Evolutionary conservation across 2,329 filamentous ascomycete species (phyloP), one percentile per base, ranked within the genome.

Genomic region (Colletotrichum sp.): DNA sequence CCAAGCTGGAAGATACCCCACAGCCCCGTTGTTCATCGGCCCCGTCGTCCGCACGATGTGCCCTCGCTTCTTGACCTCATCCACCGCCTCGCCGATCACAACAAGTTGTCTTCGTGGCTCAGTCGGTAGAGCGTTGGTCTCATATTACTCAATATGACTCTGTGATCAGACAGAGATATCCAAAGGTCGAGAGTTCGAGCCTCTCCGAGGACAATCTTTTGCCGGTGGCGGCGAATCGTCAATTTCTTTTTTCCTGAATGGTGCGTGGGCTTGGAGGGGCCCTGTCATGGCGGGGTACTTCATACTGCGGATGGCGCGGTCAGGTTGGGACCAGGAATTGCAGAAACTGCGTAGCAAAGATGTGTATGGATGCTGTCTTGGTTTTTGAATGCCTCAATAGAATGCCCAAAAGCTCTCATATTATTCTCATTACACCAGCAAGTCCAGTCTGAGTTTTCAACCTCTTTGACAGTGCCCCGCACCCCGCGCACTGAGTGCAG

Each of bases 91-190:
- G 13, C 26, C 26, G 18, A 66, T 24, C 39, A 67, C 5, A 67
- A 55, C 39, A 44, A 18, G 18, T 12, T 7, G 64, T 67, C 64
- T 67, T 44, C 39, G 64, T 67, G 64, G 64, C 64, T 67, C 64
- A 67, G 64, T 67, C 39, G 64, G 64, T 48, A 67, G 64, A 67
- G 64, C 64, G 64, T 67, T 67, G 64, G 64, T 67, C 64, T 67
- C 64, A 67, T 67, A 67, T 52, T 32, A 48, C 6, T 67, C 26
- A 34, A 34, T 67, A 67, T 67, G 64, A 67, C 64, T 67, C 64
- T 67, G 64, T 34, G 64, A 67, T 32, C 26, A 67, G 39, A 55
- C 39, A 44, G 64, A 67, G 64, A 67, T 4, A 67, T 67, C 64
- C 64, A 67, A 67, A 67, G 64, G 64, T 67, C 64, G 64, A 44